Conservation (phyloP, 73 alveolate species). For the Uronychia binucleata region DNA sequence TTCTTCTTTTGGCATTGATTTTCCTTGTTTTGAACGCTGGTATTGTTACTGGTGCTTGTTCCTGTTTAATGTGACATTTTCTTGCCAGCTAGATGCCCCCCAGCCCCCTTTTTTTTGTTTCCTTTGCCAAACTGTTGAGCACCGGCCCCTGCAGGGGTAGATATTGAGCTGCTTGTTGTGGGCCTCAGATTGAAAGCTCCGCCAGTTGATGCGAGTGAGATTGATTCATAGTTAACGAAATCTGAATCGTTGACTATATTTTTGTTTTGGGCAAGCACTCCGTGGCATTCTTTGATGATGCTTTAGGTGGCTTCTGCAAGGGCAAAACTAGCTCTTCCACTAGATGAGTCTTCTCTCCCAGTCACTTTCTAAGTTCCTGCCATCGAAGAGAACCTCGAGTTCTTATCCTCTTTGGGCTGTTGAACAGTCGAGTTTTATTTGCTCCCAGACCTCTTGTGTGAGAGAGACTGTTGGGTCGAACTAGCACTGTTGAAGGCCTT, state of each 20-base stretch:
- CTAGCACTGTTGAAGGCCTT: too few species aligned
- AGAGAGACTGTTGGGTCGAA: too few species aligned
- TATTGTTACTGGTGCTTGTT: too few species aligned
- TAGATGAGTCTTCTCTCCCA: neutral
- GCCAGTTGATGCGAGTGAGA: neutral
- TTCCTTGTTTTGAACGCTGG: neutral
- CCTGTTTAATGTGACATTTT: neutral
- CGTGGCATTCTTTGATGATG: neutral
- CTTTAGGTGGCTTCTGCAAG: neutral
- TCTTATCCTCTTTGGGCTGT: too few species aligned
- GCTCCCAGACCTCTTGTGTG: too few species aligned
- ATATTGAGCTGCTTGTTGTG: neutral
- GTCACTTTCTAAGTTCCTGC: neutral
- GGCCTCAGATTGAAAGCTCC: neutral
- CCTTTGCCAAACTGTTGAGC: neutral
- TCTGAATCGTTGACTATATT: neutral
- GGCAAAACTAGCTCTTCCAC: neutral
- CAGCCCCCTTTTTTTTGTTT: neutral
- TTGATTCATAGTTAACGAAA: neutral
- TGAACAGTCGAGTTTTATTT: too few species aligned
- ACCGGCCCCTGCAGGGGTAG: neutral
- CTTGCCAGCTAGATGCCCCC: neutral
- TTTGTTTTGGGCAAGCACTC: neutral
- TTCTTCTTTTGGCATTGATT: neutral
- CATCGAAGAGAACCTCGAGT: neutral